Conservation (phyloP, 1,139 yeast species). For the Blastobotrys malaysiensis region DNA sequence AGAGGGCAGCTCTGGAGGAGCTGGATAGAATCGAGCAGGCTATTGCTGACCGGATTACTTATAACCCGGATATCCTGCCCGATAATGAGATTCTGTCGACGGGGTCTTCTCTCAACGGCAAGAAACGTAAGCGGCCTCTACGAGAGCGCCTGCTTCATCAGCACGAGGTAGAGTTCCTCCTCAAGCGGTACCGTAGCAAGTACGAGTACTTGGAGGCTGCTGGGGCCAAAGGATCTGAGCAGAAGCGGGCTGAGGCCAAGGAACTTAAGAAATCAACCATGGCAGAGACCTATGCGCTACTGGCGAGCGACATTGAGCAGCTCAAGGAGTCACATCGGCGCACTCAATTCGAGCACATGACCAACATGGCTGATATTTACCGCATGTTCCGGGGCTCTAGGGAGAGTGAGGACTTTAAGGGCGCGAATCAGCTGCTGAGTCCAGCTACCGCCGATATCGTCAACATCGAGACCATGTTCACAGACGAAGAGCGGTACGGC, state of each 20-base stretch:
- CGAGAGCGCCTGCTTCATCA: constrained; percentile 54
- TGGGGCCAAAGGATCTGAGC: not conserved
- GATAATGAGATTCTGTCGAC: constrained; percentile 21
- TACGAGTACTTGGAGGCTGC: constrained; percentile 21
- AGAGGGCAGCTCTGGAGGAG: constrained; percentile 43
- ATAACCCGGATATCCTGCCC: constrained; percentile 47
- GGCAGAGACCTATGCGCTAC: constrained; percentile 7
- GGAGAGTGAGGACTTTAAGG: not conserved
- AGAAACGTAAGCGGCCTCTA: constrained; percentile 38
- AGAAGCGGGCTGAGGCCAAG: constrained; percentile 4
- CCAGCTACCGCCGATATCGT: constrained; percentile 43
- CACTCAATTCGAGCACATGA: not conserved
- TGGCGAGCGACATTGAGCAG: constrained; percentile 5
- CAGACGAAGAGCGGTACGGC: constrained; percentile 61
- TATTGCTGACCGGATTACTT: constrained; percentile 43
- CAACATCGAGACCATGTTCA: constrained; percentile 45
- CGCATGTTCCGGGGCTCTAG: constrained; percentile 4
- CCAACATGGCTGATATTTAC: constrained; percentile 4
- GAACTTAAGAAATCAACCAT: constrained; percentile 10
- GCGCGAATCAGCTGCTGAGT: constrained; percentile 16
- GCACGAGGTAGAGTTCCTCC: constrained; percentile 58
- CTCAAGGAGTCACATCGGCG: not conserved
- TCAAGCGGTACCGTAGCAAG: constrained; percentile 43
- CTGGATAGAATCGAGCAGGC: constrained; percentile 55
- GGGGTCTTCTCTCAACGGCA: constrained; percentile 29